A percentile compares a stretch with the other conserved stretches of the same genome.
Evolutionary conservation across 345 rosid species (phyloP).

Genomic region (Eutrema heterophyllum): DNA sequence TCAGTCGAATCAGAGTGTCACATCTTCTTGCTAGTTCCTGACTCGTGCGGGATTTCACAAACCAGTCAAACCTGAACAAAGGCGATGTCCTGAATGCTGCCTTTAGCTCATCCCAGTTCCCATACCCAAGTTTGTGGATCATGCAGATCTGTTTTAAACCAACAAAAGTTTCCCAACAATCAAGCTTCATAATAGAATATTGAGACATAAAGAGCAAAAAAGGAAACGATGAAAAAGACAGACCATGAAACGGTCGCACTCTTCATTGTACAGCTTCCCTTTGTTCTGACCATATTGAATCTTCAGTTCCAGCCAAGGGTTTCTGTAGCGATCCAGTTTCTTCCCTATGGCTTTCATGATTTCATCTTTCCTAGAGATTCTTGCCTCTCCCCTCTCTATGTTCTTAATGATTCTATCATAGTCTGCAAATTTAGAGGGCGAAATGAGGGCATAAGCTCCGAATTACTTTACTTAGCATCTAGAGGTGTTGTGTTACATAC

Average conservation of each 20-base stretch:
- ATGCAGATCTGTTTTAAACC: constrained; percentile 68
- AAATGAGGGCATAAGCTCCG: neutral
- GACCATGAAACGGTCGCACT: constrained; percentile 95
- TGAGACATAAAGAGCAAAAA: neutral
- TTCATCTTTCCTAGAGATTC: constrained; percentile 97
- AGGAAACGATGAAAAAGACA: neutral
- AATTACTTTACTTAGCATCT: neutral
- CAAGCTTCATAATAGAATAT: neutral
- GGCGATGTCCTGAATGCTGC: constrained; percentile 93
- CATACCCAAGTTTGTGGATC: constrained; percentile 99
- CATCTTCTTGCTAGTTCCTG: constrained; percentile 97
- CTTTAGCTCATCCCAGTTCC: constrained; percentile 98
- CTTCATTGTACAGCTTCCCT: constrained; percentile 96
- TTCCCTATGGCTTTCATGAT: constrained; percentile 98
- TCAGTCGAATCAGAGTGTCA: constrained; percentile 89
- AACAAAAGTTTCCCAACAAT: neutral
- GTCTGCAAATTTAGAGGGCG: constrained; percentile 37
- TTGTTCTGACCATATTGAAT: constrained; percentile 98
- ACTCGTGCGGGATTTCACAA: constrained; percentile 97
- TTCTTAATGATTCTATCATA: constrained; percentile 97
- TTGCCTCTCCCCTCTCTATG: constrained; percentile 95
- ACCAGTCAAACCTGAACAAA: constrained; percentile 97
- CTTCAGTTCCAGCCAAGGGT: constrained; percentile 98
- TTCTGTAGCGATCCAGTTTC: constrained; percentile 98
- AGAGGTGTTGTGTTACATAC: constrained; percentile 30